Conservation (phyloP, 2,329 filamentous ascomycete species). For the Colletotrichum graminicola region DNA sequence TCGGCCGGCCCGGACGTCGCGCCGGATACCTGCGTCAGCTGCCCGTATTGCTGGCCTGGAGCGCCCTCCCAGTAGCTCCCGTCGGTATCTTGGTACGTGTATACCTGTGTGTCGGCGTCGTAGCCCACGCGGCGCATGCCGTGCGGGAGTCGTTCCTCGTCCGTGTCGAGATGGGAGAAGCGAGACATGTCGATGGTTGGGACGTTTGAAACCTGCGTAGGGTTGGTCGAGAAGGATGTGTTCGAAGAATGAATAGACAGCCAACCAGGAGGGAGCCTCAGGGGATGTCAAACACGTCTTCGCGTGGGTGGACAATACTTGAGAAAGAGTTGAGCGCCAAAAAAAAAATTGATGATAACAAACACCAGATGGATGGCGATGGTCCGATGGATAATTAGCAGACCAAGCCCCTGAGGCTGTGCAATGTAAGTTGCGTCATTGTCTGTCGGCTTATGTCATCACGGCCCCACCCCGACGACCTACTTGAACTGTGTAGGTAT, state of each 20-base stretch:
- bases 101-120: constrained; percentile 66
- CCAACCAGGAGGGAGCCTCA: not conserved
- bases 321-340: not conserved
- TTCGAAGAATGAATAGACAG: not conserved
- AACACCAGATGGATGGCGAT: not conserved
- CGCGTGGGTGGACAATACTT: not conserved
- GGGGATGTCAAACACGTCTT: too few relatives aligned
- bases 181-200: constrained; percentile 53
- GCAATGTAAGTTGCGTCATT: constrained; percentile 7
- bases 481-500: not conserved
- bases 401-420: constrained; percentile 21
- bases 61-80: constrained; percentile 64
- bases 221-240: not conserved
- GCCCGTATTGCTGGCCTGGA: constrained; percentile 63
- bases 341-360: not conserved
- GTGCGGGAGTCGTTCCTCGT: constrained; percentile 65
- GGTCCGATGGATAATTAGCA: not conserved
- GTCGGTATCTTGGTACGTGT: constrained; percentile 63
- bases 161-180: constrained; percentile 58
- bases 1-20: constrained; percentile 43
- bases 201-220: too few relatives aligned
- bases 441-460: constrained; percentile 7
- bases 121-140: constrained; percentile 68
- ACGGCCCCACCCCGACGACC: not conserved
- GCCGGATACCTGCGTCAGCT: constrained; percentile 56